Evolutionary conservation across 106 monocot genomes (phyloP).

Genomic region (Vanilla planifolia): DNA sequence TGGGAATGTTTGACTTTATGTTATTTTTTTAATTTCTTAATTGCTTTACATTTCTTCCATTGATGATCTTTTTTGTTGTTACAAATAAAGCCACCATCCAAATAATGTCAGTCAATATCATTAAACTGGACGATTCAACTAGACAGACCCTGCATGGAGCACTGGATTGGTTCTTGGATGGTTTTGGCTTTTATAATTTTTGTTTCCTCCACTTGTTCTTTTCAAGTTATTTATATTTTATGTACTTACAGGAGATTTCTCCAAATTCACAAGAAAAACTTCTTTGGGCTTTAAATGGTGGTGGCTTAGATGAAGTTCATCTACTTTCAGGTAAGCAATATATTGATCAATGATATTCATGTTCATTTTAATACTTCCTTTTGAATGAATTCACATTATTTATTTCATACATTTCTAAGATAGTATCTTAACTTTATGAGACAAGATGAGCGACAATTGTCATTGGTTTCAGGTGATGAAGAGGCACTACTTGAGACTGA

Average conservation of each 20-base stretch:
- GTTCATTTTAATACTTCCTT: neutral
- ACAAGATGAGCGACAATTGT: conserved; percentile 1
- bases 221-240: neutral
- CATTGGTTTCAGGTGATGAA: conserved; percentile 9
- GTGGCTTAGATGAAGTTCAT: conserved; percentile 28
- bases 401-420: conserved; percentile 17
- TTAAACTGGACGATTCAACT: too few species aligned
- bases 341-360: neutral
- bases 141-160: too few species aligned
- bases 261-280: conserved; percentile 85
- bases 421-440: conserved; percentile 19
- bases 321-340: conserved; percentile 33
- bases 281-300: conserved; percentile 30
- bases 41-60: too few species aligned
- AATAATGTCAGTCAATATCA: too few species aligned
- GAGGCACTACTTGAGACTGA: conserved; percentile 1
- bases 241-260: conserved; percentile 43
- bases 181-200: too few species aligned
- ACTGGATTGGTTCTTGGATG: too few species aligned
- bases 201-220: neutral
- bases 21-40: too few species aligned
- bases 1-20: too few species aligned
- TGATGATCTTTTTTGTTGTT: too few species aligned
- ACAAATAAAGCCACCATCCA: too few species aligned
- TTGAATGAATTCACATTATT: neutral